These are phyloP conservation scores for Sherardia arvensis DNA, from an alignment of 257 asterid genomes.

Conservation along the genomic window DNA sequence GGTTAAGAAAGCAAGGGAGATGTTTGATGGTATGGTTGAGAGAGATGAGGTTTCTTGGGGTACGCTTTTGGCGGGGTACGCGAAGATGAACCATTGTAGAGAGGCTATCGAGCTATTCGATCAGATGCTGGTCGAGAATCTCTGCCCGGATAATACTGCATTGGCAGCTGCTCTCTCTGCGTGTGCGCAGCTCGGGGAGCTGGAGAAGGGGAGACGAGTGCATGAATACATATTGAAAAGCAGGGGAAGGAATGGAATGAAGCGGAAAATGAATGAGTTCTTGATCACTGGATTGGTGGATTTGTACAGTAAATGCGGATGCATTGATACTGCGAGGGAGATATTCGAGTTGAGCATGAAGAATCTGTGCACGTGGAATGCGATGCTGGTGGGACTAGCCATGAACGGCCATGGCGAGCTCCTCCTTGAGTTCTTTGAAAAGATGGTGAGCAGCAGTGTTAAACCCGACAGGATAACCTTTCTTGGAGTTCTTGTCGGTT, in stretches of 20 bases:
- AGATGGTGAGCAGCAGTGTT: conserved; percentile 41
- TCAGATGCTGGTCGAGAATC: conserved; percentile 30
- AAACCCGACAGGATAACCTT: conserved; percentile 74
- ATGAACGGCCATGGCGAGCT: conserved; percentile 52
- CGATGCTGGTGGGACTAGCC: conserved; percentile 75
- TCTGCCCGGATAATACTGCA: conserved; percentile 42
- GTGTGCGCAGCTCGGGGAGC: conserved; percentile 70
- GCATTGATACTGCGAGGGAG: conserved; percentile 44
- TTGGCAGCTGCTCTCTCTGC: conserved; percentile 69
- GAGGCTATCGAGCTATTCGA: conserved; percentile 59
- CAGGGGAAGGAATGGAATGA: conserved; percentile 25
- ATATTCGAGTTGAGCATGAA: conserved; percentile 35
- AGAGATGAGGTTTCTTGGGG: conserved; percentile 70
- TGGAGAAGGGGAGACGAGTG: conserved; percentile 49
- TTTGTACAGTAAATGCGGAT: conserved; percentile 72
- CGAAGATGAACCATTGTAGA: conserved; percentile 33
- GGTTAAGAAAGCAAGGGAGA: conserved; percentile 35
- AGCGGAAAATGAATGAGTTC: conserved; percentile 38
- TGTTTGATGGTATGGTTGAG: conserved; percentile 62
- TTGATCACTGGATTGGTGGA: conserved; percentile 75
- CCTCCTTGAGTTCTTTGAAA: conserved; percentile 42
- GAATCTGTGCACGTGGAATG: conserved; percentile 64
- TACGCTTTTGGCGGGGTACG: conserved; percentile 70
- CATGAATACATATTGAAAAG: conserved; percentile 30
- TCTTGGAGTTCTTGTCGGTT: conserved; percentile 59